These are phyloP conservation scores for Curvularia hawaiiensis DNA, from an alignment of 2,329 filamentous ascomycete genomes.

Conservation along the genomic window DNA sequence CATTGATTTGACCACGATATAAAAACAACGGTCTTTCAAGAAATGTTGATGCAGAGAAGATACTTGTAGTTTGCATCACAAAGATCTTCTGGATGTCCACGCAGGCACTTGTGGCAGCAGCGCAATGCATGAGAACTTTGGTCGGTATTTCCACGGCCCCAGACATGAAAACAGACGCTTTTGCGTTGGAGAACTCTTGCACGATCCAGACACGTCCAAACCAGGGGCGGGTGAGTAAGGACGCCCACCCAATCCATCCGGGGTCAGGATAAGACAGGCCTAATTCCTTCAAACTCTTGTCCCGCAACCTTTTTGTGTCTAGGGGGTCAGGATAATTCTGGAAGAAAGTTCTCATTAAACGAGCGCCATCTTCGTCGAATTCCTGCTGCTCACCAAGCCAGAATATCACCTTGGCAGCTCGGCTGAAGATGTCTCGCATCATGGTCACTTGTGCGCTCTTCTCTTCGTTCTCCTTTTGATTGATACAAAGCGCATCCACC, in stretches of 20 bases:
- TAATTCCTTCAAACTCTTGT: not conserved
- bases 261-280: not conserved
- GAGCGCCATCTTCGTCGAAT: conserved; percentile 10
- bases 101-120: not conserved
- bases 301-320: not conserved
- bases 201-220: conserved; percentile 19
- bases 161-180: conserved; percentile 10
- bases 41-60: not conserved
- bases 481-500: conserved; percentile 3
- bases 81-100: not conserved
- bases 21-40: not conserved
- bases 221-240: conserved; percentile 13
- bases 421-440: conserved; percentile 19
- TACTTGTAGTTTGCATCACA: not conserved
- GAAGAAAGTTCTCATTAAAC: conserved; percentile 6
- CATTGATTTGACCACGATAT: not conserved
- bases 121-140: conserved; percentile 10
- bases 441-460: conserved; percentile 14
- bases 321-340: not conserved
- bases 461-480: conserved; percentile 9
- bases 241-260: conserved; percentile 15
- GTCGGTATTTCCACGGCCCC: conserved; percentile 11
- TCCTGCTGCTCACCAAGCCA: conserved; percentile 15
- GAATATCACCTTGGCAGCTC: conserved; percentile 12
- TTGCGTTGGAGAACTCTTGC: conserved; percentile 17